Evolutionary conservation across 306 rosid genomes (phyloP).

Genomic region (Sophora flavescens): DNA sequence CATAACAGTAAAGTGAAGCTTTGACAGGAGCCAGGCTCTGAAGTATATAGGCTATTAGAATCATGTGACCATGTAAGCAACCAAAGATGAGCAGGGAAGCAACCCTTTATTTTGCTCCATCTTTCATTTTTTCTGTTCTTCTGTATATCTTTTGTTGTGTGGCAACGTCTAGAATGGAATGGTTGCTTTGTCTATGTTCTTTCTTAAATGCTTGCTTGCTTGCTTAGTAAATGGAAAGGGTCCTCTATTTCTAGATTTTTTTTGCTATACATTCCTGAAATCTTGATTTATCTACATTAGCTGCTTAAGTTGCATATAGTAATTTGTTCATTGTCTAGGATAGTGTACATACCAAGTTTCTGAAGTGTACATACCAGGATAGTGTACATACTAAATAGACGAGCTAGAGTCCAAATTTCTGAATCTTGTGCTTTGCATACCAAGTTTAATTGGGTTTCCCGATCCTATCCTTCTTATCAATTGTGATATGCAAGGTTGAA

Average conservation of each 20-base stretch:
- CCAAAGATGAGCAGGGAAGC: slow-evolving; percentile 47
- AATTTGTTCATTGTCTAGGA: slow-evolving; percentile 29
- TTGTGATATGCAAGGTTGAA: neutral
- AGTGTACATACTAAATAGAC: no score
- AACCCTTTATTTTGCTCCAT: slow-evolving; percentile 37
- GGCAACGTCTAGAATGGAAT: slow-evolving; percentile 41
- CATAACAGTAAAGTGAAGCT: slow-evolving; percentile 67
- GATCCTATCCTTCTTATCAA: neutral
- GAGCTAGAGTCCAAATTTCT: neutral
- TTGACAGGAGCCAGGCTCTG: slow-evolving; percentile 37
- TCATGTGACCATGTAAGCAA: slow-evolving; percentile 19
- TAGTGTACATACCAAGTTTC: slow-evolving; percentile 5
- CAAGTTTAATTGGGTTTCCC: neutral
- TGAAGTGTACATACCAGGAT: no score
- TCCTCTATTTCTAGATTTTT: slow-evolving; percentile 17
- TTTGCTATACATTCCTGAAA: neutral
- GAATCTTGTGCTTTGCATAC: neutral
- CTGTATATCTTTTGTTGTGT: slow-evolving; percentile 29
- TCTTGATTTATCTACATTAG: neutral
- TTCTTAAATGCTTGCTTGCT: slow-evolving; percentile 39
- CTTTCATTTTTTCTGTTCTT: slow-evolving; percentile 15
- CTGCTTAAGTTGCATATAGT: slow-evolving; percentile 6
- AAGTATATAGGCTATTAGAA: slow-evolving; percentile 51
- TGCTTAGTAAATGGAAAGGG: slow-evolving; percentile 26
- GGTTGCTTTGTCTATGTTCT: slow-evolving; percentile 44